Percentiles rank a stretch among this genome's conserved stretches.
These are phyloP conservation scores for Orbilia quercus DNA, from an alignment of 2,329 filamentous ascomycete species.

Conservation along the genomic window DNA sequence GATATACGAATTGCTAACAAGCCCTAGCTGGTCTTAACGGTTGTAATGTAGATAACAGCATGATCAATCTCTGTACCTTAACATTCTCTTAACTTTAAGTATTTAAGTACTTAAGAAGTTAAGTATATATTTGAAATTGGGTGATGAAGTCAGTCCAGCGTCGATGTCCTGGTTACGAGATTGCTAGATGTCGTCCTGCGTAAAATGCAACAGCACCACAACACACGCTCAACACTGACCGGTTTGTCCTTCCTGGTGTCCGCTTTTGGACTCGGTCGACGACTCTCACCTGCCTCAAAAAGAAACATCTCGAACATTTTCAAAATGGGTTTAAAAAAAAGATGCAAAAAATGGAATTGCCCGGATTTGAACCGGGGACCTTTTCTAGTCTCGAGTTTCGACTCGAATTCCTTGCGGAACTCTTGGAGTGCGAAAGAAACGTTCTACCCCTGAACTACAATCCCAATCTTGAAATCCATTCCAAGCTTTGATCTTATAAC, in stretches of 20 bases:
- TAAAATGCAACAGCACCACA: not conserved
- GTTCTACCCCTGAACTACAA: conserved; percentile 57
- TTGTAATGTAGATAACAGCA: too few relatives aligned
- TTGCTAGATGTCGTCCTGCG: too few relatives aligned
- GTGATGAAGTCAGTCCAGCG: too few relatives aligned
- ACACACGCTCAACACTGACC: not conserved
- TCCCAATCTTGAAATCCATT: conserved; percentile 13
- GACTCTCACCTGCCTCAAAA: not conserved
- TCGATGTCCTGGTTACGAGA: too few relatives aligned
- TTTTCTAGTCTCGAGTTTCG: conserved; percentile 51
- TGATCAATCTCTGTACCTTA: too few relatives aligned
- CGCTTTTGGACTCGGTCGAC: not conserved
- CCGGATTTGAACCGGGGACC: conserved; percentile 55
- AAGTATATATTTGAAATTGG: too few relatives aligned
- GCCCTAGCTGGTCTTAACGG: too few relatives aligned
- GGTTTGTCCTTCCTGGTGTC: not conserved
- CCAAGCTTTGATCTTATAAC: conserved; percentile 12
- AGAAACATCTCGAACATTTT: not conserved
- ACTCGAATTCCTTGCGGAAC: conserved; percentile 25
- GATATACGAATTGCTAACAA: too few relatives aligned
- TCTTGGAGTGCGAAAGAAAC: conserved; percentile 56
- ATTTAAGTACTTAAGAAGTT: too few relatives aligned
- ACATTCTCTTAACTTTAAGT: too few relatives aligned
- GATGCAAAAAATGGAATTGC: conserved; percentile 51
- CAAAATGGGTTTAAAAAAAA: conserved; percentile 1